Conservation (phyloP, 768 basidiomycete species). For the Collybia sordida region DNA sequence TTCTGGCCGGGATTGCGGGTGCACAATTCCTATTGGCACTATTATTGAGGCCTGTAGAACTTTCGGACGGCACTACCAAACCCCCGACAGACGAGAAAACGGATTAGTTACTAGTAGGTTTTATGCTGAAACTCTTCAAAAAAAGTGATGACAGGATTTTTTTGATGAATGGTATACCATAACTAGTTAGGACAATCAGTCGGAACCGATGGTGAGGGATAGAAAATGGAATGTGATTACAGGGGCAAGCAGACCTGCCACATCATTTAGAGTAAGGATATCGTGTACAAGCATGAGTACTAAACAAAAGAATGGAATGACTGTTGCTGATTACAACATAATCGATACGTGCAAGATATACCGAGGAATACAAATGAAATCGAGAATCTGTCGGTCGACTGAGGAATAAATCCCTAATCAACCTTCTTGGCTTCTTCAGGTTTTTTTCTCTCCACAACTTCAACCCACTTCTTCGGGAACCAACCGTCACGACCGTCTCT, state of each 20-base stretch:
- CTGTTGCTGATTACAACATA: too few species aligned
- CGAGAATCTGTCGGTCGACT: too few species aligned
- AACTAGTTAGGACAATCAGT: background rate
- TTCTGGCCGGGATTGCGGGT: slow-evolving; percentile 19
- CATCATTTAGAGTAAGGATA: background rate
- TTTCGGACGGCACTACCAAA: background rate
- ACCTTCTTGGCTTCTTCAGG: slow-evolving; percentile 25
- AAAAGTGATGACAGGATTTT: background rate
- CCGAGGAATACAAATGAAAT: too few species aligned
- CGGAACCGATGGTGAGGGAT: background rate
- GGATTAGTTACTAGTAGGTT: background rate
- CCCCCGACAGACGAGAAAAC: background rate
- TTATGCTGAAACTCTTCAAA: background rate
- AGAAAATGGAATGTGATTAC: background rate
- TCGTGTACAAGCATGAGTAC: background rate
- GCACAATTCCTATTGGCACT: slow-evolving; percentile 17
- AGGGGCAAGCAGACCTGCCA: background rate
- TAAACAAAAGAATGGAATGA: too few species aligned
- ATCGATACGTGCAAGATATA: too few species aligned
- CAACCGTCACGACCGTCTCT: slow-evolving; percentile 91
- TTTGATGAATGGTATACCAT: background rate
- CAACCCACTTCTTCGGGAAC: slow-evolving; percentile 92
- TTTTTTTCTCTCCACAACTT: slow-evolving; percentile 54
- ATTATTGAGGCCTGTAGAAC: slow-evolving; percentile 11
- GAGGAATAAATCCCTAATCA: slow-evolving; percentile 4